Evolutionary conservation across 176 grass and related monocot species (phyloP), one percentile per base, ranked within the genome.

Genomic region (Tillandsia leiboldiana): DNA sequence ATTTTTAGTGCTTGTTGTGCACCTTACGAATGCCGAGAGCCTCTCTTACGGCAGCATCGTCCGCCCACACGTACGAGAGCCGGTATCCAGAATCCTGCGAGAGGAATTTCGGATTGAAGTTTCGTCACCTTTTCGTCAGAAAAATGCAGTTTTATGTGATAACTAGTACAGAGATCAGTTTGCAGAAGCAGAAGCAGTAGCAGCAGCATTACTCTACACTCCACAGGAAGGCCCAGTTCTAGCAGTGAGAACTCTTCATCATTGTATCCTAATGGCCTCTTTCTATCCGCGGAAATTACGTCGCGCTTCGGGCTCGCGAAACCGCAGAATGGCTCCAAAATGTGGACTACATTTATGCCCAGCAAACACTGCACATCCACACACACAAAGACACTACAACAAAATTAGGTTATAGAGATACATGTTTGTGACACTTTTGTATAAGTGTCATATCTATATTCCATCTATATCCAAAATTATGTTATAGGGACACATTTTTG

Each of bases 61-160:
- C 80, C 26, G 85, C 85, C 85, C 89, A 92, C 27, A 83, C 70
- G 77, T 84, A 76, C 2, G 85, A 84, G 24, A 92, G 66, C 26
- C 80, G 67, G 72, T 87, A 85, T 1, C 82, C 78, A 27, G 78
- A 80, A 72, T 79, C 72, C 79, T 86, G 70, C 52, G 53, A 52
- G 14, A 66, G 67, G 15, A 75, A 14, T 4, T 12, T 12, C 26
- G 47, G 4, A 66, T 33, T 8, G 26, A 15, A 66, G 6, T 6
- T 66, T 42, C 14, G n/a, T 59, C 3, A 1, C 17, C 15, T 59
- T 59, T 59, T 15, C 14, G 1, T 59, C 54, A 59, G 0, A 59
- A 59, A 8, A 59, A 20, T 14, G 54, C 3, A 9, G 10, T 14
- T 8, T 17, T 1, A 7, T 17, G 14, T 8, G 3, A 14, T 18